Percentiles rank a stretch among this genome's conserved stretches.
phyloP scores from a whole-genome alignment of 2,329 filamentous ascomycete genomes.

The Leptographium lundbergii region DNA sequence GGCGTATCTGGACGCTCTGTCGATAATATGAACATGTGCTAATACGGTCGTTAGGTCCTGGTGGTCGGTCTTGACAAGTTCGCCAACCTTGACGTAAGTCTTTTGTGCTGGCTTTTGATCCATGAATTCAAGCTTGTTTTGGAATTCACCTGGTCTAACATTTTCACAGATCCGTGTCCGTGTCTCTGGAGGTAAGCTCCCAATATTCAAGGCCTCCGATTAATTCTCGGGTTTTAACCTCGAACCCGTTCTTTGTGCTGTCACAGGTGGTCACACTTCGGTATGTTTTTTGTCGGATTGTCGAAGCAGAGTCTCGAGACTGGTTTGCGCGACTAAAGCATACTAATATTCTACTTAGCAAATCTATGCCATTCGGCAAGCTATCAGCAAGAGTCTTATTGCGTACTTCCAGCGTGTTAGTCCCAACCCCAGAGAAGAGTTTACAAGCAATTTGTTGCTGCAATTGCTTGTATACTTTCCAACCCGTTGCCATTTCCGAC shows the following conservation, averaged over 20 bases:
- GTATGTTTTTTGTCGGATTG: constrained; percentile 2
- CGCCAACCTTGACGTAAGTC: constrained; percentile 53
- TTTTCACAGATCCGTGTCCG: constrained; percentile 66
- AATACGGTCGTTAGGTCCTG: constrained; percentile 39
- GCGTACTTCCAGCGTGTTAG: constrained; percentile 32
- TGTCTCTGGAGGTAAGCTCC: constrained; percentile 71
- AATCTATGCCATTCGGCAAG: constrained; percentile 83
- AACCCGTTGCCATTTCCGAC: neutral
- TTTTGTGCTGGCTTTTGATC: neutral
- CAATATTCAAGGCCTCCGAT: neutral
- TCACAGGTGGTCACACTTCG: constrained; percentile 14
- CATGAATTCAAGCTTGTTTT: neutral
- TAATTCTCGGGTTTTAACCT: neutral
- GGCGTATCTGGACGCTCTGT: constrained; percentile 14
- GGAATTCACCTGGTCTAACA: neutral
- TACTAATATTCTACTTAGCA: constrained; percentile 7
- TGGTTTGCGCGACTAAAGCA: neutral
- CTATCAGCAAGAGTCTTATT: constrained; percentile 83
- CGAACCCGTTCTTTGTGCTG: constrained; percentile 24
- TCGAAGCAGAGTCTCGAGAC: neutral
- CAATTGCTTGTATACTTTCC: neutral
- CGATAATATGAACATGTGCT: neutral
- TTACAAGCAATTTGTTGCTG: no score
- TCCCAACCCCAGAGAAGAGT: constrained; percentile 1
- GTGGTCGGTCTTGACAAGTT: constrained; percentile 83